A percentile compares a stretch with the other conserved stretches of the same genome.
Evolutionary conservation across 2,329 filamentous ascomycete genomes (phyloP).

Genomic region (Penicillium glabrum): DNA sequence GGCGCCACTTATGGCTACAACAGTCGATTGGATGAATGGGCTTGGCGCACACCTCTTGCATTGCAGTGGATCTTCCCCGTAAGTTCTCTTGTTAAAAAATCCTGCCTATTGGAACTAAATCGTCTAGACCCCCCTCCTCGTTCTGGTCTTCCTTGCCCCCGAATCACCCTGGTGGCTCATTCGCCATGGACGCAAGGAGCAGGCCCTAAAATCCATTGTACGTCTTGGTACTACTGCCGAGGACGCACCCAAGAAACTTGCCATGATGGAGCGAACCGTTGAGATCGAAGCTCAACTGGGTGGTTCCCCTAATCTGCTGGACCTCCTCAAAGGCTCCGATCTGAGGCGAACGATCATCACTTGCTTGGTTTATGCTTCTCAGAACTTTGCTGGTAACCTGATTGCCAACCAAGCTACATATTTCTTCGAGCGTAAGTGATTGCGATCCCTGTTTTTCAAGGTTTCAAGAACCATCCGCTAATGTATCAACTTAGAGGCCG

Average conservation of each 20-base stretch:
- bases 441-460: too few relatives aligned
- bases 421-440: constrained; percentile 51
- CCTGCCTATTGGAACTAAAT: background rate
- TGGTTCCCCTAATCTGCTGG: constrained; percentile 27
- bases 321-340: constrained; percentile 35
- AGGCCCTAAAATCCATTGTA: constrained; percentile 25
- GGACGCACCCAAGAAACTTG: constrained; percentile 20
- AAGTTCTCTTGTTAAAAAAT: background rate
- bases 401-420: constrained; percentile 64
- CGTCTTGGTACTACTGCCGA: constrained; percentile 23
- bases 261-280: constrained; percentile 36
- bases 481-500: constrained; percentile 26
- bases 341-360: constrained; percentile 31
- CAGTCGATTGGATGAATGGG: constrained; percentile 19
- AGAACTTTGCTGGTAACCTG: constrained; percentile 60
- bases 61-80: constrained; percentile 34
- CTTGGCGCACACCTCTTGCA: constrained; percentile 28
- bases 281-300: constrained; percentile 31
- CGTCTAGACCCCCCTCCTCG: constrained; percentile 26
- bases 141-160: constrained; percentile 28
- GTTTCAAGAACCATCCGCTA: too few relatives aligned
- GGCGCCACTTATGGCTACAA: constrained; percentile 26
- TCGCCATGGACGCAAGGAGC: constrained; percentile 25
- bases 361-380: constrained; percentile 32
- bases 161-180: constrained; percentile 32